Conservation (phyloP, 345 rosid genomes). For the Hibiscus mutabilis region DNA sequence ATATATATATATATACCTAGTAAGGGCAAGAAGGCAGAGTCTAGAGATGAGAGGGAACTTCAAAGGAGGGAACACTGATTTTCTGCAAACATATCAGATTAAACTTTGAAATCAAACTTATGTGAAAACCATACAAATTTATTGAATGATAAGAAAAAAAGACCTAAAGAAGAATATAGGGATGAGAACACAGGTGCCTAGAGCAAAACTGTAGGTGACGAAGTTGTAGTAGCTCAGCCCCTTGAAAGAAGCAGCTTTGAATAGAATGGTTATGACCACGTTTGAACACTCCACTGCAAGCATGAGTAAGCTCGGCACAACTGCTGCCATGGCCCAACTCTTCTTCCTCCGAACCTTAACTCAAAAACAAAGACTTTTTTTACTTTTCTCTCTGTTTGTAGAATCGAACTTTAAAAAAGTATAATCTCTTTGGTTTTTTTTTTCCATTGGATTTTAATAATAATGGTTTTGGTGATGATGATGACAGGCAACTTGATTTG, state of each 20-base stretch:
- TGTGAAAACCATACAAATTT: background rate
- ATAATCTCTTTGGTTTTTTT: too few relatives aligned
- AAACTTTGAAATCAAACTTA: background rate
- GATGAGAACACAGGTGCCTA: conserved; percentile 20
- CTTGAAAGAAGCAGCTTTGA: conserved; percentile 29
- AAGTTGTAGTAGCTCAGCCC: conserved; percentile 32
- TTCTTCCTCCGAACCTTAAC: background rate
- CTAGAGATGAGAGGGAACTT: background rate
- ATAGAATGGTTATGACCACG: conserved; percentile 24
- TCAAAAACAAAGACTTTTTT: too few relatives aligned
- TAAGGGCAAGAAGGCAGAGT: background rate
- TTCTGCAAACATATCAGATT: background rate
- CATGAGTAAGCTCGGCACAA: conserved; percentile 27
- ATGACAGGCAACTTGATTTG: too few relatives aligned
- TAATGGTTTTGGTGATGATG: too few relatives aligned
- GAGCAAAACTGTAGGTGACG: conserved; percentile 17
- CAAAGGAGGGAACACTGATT: background rate
- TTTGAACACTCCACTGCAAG: conserved; percentile 17
- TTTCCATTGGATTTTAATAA: too few relatives aligned
- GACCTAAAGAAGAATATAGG: conserved; percentile 23
- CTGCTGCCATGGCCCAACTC: conserved; percentile 12
- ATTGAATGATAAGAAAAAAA: too few relatives aligned
- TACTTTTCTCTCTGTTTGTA: too few relatives aligned
- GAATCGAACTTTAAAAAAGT: too few relatives aligned
- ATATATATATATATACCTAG: background rate